These are phyloP conservation scores for Hypoxylon fuscum DNA, from an alignment of 495 filamentous ascomycete genomes.

Conservation along the genomic window DNA sequence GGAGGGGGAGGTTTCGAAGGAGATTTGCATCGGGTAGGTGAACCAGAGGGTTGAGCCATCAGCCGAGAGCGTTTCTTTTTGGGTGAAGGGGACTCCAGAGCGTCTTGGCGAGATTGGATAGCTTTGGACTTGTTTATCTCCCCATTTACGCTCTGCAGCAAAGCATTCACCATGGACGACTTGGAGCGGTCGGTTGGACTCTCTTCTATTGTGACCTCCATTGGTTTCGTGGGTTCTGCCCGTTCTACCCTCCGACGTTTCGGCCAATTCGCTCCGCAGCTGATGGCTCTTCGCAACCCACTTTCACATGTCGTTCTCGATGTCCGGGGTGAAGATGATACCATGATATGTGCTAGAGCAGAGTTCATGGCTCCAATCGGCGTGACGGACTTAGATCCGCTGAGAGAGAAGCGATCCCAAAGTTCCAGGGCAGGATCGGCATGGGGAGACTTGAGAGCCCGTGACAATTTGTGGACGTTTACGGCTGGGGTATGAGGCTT, in stretches of 20 bases:
- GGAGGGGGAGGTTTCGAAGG: constrained; percentile 25
- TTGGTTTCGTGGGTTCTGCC: constrained; percentile 33
- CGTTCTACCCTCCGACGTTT: constrained; percentile 63
- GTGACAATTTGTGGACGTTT: constrained; percentile 61
- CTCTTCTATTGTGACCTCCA: constrained; percentile 19
- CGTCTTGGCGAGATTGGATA: constrained; percentile 29
- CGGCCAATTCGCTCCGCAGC: constrained; percentile 76
- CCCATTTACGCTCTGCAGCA: constrained; percentile 54
- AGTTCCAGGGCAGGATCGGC: constrained; percentile 84
- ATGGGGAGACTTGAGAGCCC: constrained; percentile 75
- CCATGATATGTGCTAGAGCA: constrained; percentile 68
- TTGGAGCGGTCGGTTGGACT: constrained; percentile 55
- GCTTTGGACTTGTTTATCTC: constrained; percentile 48
- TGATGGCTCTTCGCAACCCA: constrained; percentile 71
- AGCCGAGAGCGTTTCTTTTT: constrained; percentile 35
- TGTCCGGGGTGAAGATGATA: constrained; percentile 74
- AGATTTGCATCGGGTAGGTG: constrained; percentile 24
- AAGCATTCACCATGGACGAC: constrained; percentile 54
- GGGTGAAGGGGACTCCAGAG: constrained; percentile 44
- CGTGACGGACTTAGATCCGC: constrained; percentile 43
- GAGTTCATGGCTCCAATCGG: constrained; percentile 55
- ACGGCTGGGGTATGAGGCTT: constrained; percentile 42
- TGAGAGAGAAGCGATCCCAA: constrained; percentile 79
- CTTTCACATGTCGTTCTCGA: constrained; percentile 57
- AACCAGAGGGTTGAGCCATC: constrained; percentile 16